These are phyloP conservation scores for Salinomyces thailandicus DNA, from an alignment of 2,329 filamentous ascomycete genomes.

Conservation along the genomic window DNA sequence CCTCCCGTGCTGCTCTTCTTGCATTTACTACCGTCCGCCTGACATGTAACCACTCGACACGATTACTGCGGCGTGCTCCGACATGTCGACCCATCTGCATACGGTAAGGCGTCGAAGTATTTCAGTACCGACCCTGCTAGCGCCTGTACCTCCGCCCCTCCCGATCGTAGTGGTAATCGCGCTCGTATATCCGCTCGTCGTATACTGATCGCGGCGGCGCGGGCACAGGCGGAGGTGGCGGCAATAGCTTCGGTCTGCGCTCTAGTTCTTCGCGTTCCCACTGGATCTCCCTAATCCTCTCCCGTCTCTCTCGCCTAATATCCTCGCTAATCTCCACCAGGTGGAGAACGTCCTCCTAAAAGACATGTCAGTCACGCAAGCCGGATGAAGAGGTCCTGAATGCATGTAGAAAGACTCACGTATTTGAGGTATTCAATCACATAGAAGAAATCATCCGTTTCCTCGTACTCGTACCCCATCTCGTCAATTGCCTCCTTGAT, in stretches of 20 bases:
- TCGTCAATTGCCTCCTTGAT: constrained; percentile 76
- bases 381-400: neutral
- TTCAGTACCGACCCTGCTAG: too few species aligned
- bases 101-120: too few species aligned
- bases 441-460: constrained; percentile 83
- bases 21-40: too few species aligned
- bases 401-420: constrained; percentile 49
- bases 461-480: constrained; percentile 77
- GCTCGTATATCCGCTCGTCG: constrained; percentile 56
- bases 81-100: too few species aligned
- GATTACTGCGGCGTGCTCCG: too few species aligned
- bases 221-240: constrained; percentile 34
- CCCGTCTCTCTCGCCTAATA: constrained; percentile 57
- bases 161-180: constrained; percentile 56
- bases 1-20: too few species aligned
- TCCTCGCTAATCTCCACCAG: constrained; percentile 74
- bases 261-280: constrained; percentile 49
- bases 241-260: constrained; percentile 33
- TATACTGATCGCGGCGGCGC: constrained; percentile 35
- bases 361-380: constrained; percentile 4
- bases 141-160: constrained; percentile 16
- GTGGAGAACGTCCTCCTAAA: constrained; percentile 73
- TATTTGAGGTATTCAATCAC: constrained; percentile 83
- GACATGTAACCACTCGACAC: too few species aligned
- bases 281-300: constrained; percentile 50